A percentile compares a stretch with the other conserved stretches of the same genome.
These are phyloP conservation scores for Trametes meyenii DNA, from an alignment of 768 basidiomycete genomes.

Conservation along the genomic window DNA sequence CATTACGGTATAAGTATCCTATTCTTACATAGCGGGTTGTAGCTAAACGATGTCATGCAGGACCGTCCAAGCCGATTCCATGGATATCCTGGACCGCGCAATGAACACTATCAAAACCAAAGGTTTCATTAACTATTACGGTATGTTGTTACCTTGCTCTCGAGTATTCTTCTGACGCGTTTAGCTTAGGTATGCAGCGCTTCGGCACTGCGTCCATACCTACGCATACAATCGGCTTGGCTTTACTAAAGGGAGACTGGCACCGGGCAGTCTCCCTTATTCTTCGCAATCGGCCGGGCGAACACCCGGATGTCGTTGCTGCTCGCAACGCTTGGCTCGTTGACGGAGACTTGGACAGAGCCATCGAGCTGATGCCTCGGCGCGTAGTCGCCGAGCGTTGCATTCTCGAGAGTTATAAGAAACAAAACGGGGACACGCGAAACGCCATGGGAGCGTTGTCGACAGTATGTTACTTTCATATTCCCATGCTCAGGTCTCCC, in stretches of 20 bases:
- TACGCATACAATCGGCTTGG: constrained; percentile 92
- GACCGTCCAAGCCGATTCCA: constrained; percentile 80
- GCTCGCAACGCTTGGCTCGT: constrained; percentile 90
- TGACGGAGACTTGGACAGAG: constrained; percentile 77
- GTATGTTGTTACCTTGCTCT: constrained; percentile 46
- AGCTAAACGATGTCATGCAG: constrained; percentile 44
- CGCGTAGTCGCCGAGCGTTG: constrained; percentile 93
- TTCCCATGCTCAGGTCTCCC: background rate
- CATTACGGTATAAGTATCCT: constrained; percentile 67
- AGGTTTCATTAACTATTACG: constrained; percentile 99
- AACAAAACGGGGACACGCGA: constrained; percentile 73
- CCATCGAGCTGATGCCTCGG: constrained; percentile 84
- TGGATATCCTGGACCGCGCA: constrained; percentile 71
- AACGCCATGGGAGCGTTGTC: constrained; percentile 89
- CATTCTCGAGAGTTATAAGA: constrained; percentile 87
- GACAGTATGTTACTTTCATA: constrained; percentile 52
- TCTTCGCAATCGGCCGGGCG: constrained; percentile 81
- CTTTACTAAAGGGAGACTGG: constrained; percentile 90
- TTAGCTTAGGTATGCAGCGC: constrained; percentile 85
- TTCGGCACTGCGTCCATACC: constrained; percentile 97
- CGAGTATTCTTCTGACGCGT: background rate
- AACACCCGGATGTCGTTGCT: constrained; percentile 86
- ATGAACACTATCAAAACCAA: constrained; percentile 76
- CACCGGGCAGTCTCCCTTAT: constrained; percentile 82
- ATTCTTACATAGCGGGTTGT: background rate